Conservation (phyloP, 495 filamentous ascomycete species). For the Jackrogersella multiformis region DNA sequence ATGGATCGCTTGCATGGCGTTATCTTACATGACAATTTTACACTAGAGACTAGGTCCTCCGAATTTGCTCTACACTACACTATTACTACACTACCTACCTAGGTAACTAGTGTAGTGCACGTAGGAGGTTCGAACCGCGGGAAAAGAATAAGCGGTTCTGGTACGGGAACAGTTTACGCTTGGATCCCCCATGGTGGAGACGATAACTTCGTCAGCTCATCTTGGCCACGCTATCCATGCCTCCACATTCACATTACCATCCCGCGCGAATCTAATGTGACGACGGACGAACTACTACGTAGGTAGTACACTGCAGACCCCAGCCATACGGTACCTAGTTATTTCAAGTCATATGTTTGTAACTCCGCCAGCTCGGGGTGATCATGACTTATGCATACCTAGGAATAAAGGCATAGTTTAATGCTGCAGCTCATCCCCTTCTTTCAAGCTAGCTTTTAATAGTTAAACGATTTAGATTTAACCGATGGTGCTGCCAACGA, state of each 20-base stretch:
- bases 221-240: slow-evolving; percentile 3
- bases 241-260: too few relatives aligned
- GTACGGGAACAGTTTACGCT: slow-evolving; percentile 21
- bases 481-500: too few relatives aligned
- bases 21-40: slow-evolving; percentile 13
- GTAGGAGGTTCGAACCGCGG: slow-evolving; percentile 19
- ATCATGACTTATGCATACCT: too few relatives aligned
- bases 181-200: slow-evolving; percentile 17
- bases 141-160: slow-evolving; percentile 17
- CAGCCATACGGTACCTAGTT: slow-evolving; percentile 19
- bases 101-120: too few relatives aligned
- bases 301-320: slow-evolving; percentile 1
- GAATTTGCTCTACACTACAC: too few relatives aligned
- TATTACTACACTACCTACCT: too few relatives aligned
- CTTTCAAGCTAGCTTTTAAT: not conserved
- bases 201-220: slow-evolving; percentile 17
- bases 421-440: not conserved
- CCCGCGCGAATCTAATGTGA: slow-evolving; percentile 1
- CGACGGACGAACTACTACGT: not conserved
- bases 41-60: not conserved
- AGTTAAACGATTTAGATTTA: too few relatives aligned
- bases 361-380: too few relatives aligned
- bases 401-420: not conserved
- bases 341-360: too few relatives aligned
- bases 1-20: slow-evolving; percentile 15